These are phyloP conservation scores for Fimicolochytrium jonesii DNA, from an alignment of 192 early-diverging fungal species.

Conservation along the genomic window DNA sequence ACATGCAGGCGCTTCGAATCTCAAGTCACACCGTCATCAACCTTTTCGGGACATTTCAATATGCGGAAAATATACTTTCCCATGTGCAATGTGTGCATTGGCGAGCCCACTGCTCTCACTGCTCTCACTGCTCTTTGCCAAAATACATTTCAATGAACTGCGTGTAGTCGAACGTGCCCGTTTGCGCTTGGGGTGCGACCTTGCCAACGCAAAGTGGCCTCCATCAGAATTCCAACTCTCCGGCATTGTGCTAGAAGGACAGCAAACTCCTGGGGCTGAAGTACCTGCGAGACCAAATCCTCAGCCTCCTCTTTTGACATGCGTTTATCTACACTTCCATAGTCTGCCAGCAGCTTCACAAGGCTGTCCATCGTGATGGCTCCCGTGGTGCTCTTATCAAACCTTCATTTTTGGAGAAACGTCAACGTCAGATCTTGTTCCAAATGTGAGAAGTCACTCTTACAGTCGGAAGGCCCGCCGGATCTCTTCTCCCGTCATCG, in stretches of 20 bases:
- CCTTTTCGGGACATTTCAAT: no score
- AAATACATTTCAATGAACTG: constrained; percentile 52
- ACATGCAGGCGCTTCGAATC: no score
- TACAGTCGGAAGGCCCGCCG: constrained; percentile 40
- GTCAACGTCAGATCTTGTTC: background rate
- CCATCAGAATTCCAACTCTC: no score
- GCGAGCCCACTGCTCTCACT: no score
- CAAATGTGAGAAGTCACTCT: background rate
- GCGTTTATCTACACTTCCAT: constrained; percentile 38
- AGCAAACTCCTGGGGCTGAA: no score
- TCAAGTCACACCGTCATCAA: no score
- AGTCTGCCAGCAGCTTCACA: constrained; percentile 40
- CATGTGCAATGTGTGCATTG: no score
- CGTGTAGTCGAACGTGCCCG: constrained; percentile 43
- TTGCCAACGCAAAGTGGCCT: no score
- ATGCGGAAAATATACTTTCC: no score
- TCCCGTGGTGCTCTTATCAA: constrained; percentile 23
- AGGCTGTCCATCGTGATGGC: constrained; percentile 29
- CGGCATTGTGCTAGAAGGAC: no score
- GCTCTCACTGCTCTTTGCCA: constrained; percentile 27
- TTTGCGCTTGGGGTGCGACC: constrained; percentile 47
- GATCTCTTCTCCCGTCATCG: constrained; percentile 43
- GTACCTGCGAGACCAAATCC: constrained; percentile 44
- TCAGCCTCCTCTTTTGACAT: constrained; percentile 41
- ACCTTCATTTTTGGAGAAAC: no score